Base-by-base conservation (phyloP, 2,329 filamentous ascomycete genomes). In the Beauveria sp. region DNA sequence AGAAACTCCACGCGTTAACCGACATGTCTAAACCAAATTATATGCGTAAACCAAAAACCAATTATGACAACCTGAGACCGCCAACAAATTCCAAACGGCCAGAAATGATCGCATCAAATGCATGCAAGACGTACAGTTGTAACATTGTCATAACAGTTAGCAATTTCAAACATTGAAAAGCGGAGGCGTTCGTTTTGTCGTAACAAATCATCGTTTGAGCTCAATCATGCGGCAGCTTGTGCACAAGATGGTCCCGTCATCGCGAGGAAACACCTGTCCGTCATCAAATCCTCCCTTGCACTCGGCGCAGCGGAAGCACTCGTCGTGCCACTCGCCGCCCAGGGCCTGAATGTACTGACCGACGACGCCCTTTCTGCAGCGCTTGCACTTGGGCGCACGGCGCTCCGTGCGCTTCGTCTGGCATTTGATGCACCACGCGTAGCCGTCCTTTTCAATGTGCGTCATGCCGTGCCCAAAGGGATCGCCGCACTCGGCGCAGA, bases 401-500 rank as follows among this genome's bases (percentile, higher is more conserved):
- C 93, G 84, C 73, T 96, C 91, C 14, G 92, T 97, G 40, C 94
- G 86, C 70, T 92, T 90, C 16, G 92, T 96, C 77, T 97, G 93
- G 72, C 94, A 99, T 24, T 83, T 83, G 52, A 97, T 84, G 75
- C 94, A 99, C 92, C 94, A 99, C 5, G 94, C 94, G 73, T 96
- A 97, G 10, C 93, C 93, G 67, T 97, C 93, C 75, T 96, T 96
- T 72, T 99, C 94, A 60, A 99, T 87, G 69, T 88, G 85, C 51
- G 84, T 87, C 76, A 81, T 83, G 63, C 83, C 84, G 53, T 80
- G 79, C 66, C 82, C 91, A 71, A 99, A 99, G 0, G 94, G 93
- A 76, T 99, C 93, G 66, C 94, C 94, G 72, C 94, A 99, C 79
- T 99, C 92, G 47, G 94, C 94, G 71, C 94, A 99, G 82, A 99